These are phyloP conservation scores for Ganoderma lucidum DNA, from an alignment of 1,284 basidiomycete species.

Conservation along the genomic window DNA sequence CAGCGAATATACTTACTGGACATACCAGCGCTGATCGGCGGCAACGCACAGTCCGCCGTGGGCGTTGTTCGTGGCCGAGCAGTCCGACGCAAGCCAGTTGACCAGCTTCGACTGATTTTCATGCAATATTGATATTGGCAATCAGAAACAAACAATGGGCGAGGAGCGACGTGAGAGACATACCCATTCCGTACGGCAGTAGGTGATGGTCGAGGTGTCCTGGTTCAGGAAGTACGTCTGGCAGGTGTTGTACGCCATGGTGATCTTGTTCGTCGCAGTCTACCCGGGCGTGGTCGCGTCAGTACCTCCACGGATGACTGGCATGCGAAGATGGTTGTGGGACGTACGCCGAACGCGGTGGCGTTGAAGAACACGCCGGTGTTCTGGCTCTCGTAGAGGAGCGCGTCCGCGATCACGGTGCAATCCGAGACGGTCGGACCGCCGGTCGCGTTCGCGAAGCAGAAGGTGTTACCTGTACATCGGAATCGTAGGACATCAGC, in stretches of 20 bases:
- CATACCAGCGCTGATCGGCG: conserved; percentile 53
- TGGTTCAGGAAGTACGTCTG: conserved; percentile 40
- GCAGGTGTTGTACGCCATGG: conserved; percentile 39
- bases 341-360: conserved; percentile 15
- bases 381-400: conserved; percentile 55
- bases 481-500: no score
- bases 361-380: conserved; percentile 41
- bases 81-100: conserved; percentile 52
- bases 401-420: conserved; percentile 54
- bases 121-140: not conserved
- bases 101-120: conserved; percentile 37
- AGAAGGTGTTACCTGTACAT: conserved; percentile 2
- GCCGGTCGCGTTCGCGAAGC: not conserved
- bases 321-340: not conserved
- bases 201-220: conserved; percentile 30
- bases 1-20: conserved; percentile 43
- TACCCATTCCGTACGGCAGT: conserved; percentile 42
- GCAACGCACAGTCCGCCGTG: conserved; percentile 58
- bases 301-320: not conserved
- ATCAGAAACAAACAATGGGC: not conserved
- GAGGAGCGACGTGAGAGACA: not conserved
- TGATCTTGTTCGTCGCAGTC: conserved; percentile 32
- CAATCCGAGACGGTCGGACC: conserved; percentile 51
- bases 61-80: conserved; percentile 55
- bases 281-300: conserved; percentile 12